These are phyloP conservation scores for Hypholoma fasciculare DNA, from an alignment of 768 basidiomycete species.

Conservation along the genomic window DNA sequence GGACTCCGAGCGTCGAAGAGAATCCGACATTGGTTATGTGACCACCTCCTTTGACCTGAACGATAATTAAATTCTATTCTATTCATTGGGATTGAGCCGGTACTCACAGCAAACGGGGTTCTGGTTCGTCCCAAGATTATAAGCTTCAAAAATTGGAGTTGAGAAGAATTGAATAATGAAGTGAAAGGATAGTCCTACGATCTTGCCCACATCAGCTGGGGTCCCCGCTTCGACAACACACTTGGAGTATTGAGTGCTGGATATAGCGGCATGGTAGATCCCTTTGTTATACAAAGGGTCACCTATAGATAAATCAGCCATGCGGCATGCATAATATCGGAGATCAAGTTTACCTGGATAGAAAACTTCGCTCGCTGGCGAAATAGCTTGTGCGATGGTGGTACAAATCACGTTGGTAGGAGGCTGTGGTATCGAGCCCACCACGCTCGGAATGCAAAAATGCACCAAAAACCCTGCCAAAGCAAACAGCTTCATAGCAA, in stretches of 20 bases:
- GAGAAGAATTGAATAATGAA: neutral
- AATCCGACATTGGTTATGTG: constrained; percentile 56
- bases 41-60: constrained; percentile 62
- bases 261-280: constrained; percentile 51
- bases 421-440: too few relatives aligned
- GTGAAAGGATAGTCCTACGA: constrained; percentile 34
- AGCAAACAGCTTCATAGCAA: too few relatives aligned
- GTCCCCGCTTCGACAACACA: constrained; percentile 64
- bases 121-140: constrained; percentile 40
- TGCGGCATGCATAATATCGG: neutral
- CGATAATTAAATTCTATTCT: neutral
- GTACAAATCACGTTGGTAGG: constrained; percentile 28
- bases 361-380: constrained; percentile 45
- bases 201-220: constrained; percentile 46
- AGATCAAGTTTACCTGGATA: constrained; percentile 32
- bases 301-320: constrained; percentile 15
- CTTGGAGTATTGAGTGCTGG: constrained; percentile 43
- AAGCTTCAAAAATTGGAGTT: constrained; percentile 33
- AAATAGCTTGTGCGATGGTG: constrained; percentile 36
- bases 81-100: neutral
- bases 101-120: constrained; percentile 55
- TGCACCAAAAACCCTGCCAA: too few relatives aligned
- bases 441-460: too few relatives aligned
- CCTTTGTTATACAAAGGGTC: constrained; percentile 37
- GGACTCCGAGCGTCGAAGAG: constrained; percentile 60